Evolutionary conservation across 257 asterid genomes (phyloP), one percentile per base, ranked within the genome.

Genomic region (Linaria vulgaris): DNA sequence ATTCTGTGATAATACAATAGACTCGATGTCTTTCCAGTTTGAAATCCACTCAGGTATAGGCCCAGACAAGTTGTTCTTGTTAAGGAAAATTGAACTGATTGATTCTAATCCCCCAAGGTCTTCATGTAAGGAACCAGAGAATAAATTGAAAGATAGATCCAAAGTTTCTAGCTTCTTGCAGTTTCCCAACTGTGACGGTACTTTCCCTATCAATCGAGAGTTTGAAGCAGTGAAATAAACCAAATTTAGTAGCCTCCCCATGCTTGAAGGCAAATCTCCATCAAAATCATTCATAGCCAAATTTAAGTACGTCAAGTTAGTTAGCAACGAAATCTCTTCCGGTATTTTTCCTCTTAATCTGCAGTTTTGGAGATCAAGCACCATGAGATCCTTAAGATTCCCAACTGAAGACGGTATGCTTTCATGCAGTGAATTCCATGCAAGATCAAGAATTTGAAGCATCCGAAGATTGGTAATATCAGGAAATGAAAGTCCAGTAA

Each of bases 31-130:
- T 63, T 72, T 85, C 97, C 94, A 90, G 30, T 79, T 79, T 3
- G 95, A 85, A 69, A 88, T 83, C 97, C 97, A 90, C 1, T 10
- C 47, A 0, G 96, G 96, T 46, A 90, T 20, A 0, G 81, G 69
- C 4, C 97, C 96, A 1, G 94, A 82, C 45, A 90, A 66, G 8
- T 22, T 69, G 71, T 90, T 90, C 12, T 86, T 78, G 63, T 70
- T 77, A 4, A 90, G 86, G 20, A 76, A 72, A 56, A 88, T 56
- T 0, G 95, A 77, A 7, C 48, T 37, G 56, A 90, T 54, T 3
- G 85, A 82, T 49, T 56, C 78, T 76, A 90, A 12, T 4, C 80
- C 80, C 13, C 85, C 74, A 65, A 90, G 88, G 14, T 60, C 71
- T 1, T 58, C 69, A 6, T 87, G 95, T 59, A 90, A 74, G 12